Conservation (phyloP, 73 alveolate species). For the Tetrahymena malaccensis region DNA sequence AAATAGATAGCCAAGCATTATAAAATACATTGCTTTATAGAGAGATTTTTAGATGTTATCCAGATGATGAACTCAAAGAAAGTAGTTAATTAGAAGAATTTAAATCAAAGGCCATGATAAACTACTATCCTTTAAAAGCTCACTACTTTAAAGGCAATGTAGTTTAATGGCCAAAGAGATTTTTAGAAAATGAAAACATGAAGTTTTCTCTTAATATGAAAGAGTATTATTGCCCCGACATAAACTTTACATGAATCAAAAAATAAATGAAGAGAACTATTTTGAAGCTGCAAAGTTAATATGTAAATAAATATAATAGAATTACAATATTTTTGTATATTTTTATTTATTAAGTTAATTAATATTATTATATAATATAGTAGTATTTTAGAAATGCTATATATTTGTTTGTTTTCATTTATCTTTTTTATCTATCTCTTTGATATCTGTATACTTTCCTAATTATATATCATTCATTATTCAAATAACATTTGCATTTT, state of each 20-base stretch:
- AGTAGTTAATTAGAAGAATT: not conserved
- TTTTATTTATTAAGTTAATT: too few relatives aligned
- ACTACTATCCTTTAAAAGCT: not conserved
- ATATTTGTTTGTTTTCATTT: not conserved
- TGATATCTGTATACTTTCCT: not conserved
- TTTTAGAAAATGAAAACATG: not conserved
- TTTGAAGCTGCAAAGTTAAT: not conserved
- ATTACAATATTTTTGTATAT: not conserved
- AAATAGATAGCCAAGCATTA: conserved; percentile 50
- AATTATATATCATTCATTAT: not conserved
- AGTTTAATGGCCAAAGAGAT: not conserved
- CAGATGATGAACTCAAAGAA: conserved; percentile 52
- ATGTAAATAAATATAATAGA: not conserved
- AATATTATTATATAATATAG: not conserved
- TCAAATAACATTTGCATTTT: too few relatives aligned
- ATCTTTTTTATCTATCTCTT: not conserved
- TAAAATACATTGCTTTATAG: conserved; percentile 61
- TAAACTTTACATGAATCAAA: not conserved
- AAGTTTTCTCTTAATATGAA: not conserved
- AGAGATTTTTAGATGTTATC: conserved; percentile 73
- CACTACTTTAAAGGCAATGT: not conserved
- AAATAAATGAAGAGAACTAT: not conserved
- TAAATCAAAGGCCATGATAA: not conserved
- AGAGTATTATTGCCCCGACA: not conserved
- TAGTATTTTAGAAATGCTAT: not conserved